These are phyloP conservation scores for Chenopodium quinoa DNA, from an alignment of 148 eudicot species.

Conservation along the genomic window DNA sequence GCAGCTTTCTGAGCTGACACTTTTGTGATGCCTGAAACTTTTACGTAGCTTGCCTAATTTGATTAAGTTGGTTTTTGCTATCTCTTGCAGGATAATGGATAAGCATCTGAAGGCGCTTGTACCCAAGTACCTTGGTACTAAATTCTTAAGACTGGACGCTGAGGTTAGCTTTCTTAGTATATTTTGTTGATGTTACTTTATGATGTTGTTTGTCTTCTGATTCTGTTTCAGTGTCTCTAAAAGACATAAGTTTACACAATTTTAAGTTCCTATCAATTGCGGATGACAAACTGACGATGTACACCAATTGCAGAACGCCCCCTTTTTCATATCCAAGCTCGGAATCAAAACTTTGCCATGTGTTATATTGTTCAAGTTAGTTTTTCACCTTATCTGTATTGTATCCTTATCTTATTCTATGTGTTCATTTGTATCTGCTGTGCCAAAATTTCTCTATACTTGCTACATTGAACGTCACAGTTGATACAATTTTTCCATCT, in stretches of 20 bases:
- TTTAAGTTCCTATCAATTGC: neutral
- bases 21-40: neutral
- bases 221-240: neutral
- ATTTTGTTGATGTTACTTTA: constrained; percentile 4
- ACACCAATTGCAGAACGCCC: constrained; percentile 58
- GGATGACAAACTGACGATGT: constrained; percentile 12
- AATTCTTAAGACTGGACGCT: constrained; percentile 75
- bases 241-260: neutral
- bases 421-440: neutral
- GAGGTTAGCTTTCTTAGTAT: constrained; percentile 50
- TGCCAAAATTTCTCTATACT: neutral
- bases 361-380: constrained; percentile 77
- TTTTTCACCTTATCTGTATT: neutral
- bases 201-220: neutral
- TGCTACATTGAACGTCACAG: neutral
- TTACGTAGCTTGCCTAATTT: neutral
- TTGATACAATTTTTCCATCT: neutral
- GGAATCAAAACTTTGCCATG: constrained; percentile 82
- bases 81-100: constrained; percentile 70
- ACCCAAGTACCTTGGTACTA: constrained; percentile 60
- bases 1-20: neutral
- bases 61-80: neutral
- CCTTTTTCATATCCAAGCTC: constrained; percentile 77
- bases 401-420: no score
- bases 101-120: constrained; percentile 83